Conservation (phyloP, 768 basidiomycete genomes). For the Russula compacta region DNA sequence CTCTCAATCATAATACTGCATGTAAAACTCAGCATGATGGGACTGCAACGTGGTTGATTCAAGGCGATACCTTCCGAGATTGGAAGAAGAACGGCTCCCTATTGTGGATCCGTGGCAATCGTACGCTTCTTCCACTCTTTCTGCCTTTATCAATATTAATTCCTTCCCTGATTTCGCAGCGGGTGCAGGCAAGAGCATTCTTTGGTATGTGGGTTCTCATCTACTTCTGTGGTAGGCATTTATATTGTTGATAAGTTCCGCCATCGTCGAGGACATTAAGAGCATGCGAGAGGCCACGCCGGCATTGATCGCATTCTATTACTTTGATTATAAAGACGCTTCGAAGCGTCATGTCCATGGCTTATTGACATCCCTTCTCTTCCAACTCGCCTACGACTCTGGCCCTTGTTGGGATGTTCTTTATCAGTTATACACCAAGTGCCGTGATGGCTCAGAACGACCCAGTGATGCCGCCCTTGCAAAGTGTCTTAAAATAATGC, state of each 20-base stretch:
- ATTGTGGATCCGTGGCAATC: too few species aligned
- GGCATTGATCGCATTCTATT: not conserved
- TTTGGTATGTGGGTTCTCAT: too few species aligned
- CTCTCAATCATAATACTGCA: too few species aligned
- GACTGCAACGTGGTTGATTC: too few species aligned
- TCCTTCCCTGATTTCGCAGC: too few species aligned
- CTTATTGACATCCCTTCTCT: not conserved
- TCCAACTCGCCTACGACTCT: not conserved
- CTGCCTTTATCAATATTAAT: too few species aligned
- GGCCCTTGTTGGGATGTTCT: not conserved
- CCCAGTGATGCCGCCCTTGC: not conserved
- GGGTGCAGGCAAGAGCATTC: too few species aligned
- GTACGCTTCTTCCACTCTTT: too few species aligned
- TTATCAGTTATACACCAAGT: not conserved
- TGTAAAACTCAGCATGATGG: too few species aligned
- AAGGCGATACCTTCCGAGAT: too few species aligned
- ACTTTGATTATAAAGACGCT: not conserved
- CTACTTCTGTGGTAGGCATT: too few species aligned
- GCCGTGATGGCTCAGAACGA: not conserved
- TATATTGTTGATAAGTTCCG: not conserved
- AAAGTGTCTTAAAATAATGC: not conserved
- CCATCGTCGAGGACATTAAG: not conserved
- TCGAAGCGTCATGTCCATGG: not conserved
- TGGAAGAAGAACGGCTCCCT: too few species aligned
- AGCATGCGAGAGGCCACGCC: not conserved